These are phyloP conservation scores for Vitis rupestris DNA, from an alignment of 164 flowering plant species.

Conservation along the genomic window DNA sequence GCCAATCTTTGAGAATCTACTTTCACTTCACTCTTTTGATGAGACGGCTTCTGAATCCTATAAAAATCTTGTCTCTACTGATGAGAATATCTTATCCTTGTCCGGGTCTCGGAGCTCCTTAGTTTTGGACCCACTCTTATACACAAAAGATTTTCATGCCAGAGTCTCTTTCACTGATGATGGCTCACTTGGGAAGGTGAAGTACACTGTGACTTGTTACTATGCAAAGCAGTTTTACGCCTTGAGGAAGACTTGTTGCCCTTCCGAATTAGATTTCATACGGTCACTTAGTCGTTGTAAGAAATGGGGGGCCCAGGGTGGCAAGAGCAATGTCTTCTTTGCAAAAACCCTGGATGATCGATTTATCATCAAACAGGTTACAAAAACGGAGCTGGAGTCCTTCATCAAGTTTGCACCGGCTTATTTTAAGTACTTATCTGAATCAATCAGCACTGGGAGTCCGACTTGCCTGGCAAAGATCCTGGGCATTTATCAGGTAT, in stretches of 20 bases:
- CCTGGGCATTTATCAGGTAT: conserved; percentile 91
- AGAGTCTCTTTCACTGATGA: conserved; percentile 62
- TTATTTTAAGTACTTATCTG: conserved; percentile 78
- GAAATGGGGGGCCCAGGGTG: conserved; percentile 98
- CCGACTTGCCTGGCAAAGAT: conserved; percentile 91
- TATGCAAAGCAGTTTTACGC: conserved; percentile 80
- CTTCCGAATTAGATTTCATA: conserved; percentile 69
- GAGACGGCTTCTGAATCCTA: conserved; percentile 41
- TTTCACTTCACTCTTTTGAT: conserved; percentile 40
- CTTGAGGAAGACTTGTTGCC: conserved; percentile 72
- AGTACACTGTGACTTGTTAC: conserved; percentile 77
- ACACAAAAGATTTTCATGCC: conserved; percentile 58
- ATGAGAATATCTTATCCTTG: conserved; percentile 48
- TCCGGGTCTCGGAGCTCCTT: conserved; percentile 50
- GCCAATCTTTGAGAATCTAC: conserved; percentile 40
- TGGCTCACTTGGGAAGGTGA: conserved; percentile 70
- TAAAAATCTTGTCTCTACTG: conserved; percentile 53
- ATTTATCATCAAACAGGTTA: conserved; percentile 83
- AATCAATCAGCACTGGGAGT: conserved; percentile 56
- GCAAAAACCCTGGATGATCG: conserved; percentile 89
- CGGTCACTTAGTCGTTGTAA: conserved; percentile 84
- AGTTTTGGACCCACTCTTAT: conserved; percentile 43
- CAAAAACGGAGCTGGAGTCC: conserved; percentile 88
- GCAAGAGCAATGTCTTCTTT: conserved; percentile 90
- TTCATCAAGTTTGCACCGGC: conserved; percentile 77